Percentiles rank a stretch among this genome's conserved stretches.
phyloP scores from a whole-genome alignment of 108 stramenopile species.

The Cyclotella cryptica region DNA sequence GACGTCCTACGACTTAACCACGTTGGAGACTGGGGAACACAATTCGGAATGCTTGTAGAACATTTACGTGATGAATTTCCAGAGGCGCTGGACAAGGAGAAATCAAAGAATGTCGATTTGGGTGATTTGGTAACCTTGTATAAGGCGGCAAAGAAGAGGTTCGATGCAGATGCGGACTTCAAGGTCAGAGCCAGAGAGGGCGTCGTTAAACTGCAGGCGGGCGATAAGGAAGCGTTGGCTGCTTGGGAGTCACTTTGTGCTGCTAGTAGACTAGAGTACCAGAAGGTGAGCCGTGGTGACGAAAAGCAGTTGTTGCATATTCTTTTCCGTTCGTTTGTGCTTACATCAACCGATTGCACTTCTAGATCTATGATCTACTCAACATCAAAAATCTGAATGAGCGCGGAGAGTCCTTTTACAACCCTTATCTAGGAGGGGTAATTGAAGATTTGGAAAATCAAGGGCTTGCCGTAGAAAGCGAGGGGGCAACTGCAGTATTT shows the following conservation, averaged over 20 bases:
- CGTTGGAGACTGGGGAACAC: conserved; percentile 99
- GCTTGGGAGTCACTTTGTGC: conserved; percentile 94
- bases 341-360: not conserved
- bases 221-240: conserved; percentile 86
- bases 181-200: conserved; percentile 87
- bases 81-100: conserved; percentile 75
- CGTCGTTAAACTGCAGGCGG: conserved; percentile 96
- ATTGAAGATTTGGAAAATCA: conserved; percentile 82
- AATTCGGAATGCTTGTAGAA: conserved; percentile 99
- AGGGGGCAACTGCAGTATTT: conserved; percentile 90
- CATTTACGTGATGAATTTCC: conserved; percentile 96
- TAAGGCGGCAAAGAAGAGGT: conserved; percentile 95
- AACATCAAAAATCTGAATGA: conserved; percentile 78
- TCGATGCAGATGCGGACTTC: conserved; percentile 92
- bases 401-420: conserved; percentile 98
- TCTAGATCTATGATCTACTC: conserved; percentile 78
- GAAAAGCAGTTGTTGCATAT: not conserved
- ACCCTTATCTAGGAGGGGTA: conserved; percentile 84
- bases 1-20: conserved; percentile 96
- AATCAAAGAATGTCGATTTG: conserved; percentile 74
- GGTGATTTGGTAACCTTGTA: conserved; percentile 95
- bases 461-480: conserved; percentile 85
- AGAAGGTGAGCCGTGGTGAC: conserved; percentile 56
- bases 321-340: not conserved
- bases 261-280: conserved; percentile 82